Base-by-base conservation (phyloP, 257 asterid species). In the Ilex asprella region DNA sequence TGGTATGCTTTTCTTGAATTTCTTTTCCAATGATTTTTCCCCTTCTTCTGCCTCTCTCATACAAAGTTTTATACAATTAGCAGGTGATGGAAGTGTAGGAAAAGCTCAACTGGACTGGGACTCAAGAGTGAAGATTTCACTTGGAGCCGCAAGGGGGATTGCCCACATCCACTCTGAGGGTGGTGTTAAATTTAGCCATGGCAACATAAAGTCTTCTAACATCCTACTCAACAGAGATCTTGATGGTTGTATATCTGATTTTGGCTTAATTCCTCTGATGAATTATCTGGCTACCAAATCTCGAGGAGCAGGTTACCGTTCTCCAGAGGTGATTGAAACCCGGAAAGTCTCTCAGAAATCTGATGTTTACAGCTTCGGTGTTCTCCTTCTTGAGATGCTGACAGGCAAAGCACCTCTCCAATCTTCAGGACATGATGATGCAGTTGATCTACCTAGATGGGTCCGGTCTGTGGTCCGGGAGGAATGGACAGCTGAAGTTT, bases 401-500 rank as follows among this genome's bases (percentile, higher is more conserved):
- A 92, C 99, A 2, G 97, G 93, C 12, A 92, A 89, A 71, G 84
- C 93, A 8, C 97, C 97, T 1, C 29, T 85, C 27, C 88, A 78
- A 41, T 65, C 77, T 14, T 55, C 86, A 3, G 88, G 87, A 39
- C 77, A 75, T 35, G 91, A 82, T 11, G 94, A 88, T 30, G 81
- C 78, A 47, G 88, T 84, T 13, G 97, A 92, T 60, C 79, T 92
- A 21, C 97, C 97, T 14, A 76, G 97, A 71, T 92, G 99, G 99
- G 97, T 89, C 7, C 78, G 95, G 12, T 92, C 97, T 0, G 95
- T 92, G 0, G 97, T 88, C 2, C 69, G 98, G 65, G 98, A 91
- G 82, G 98, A 91, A 68, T 92, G 98, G 98, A 92, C 98, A 0
- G 96, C 97, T 0, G 97, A 93, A 62, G 97, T 93, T 27, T 89